These are phyloP conservation scores for Colletotrichum agaves DNA, from an alignment of 2,329 filamentous ascomycete species.

Conservation along the genomic window DNA sequence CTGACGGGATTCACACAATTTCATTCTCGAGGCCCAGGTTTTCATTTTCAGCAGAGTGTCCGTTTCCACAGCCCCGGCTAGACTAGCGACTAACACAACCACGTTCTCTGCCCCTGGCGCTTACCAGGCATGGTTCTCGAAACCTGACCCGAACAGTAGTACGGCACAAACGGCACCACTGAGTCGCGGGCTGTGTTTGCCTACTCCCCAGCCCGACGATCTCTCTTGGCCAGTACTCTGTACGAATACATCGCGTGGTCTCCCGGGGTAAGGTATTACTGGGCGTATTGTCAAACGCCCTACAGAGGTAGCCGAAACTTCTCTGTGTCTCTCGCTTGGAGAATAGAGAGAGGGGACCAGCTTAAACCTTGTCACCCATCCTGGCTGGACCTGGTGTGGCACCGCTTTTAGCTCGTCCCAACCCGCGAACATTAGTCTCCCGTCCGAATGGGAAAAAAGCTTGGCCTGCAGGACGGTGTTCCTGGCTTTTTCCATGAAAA, in stretches of 20 bases:
- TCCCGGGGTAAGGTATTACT: background rate
- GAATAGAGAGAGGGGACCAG: background rate
- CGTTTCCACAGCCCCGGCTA: no score
- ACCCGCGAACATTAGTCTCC: background rate
- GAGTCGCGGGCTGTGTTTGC: slow-evolving; percentile 4
- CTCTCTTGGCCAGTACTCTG: no score
- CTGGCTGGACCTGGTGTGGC: no score
- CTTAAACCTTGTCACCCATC: slow-evolving; percentile 6
- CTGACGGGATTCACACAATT: background rate
- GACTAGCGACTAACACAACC: no score
- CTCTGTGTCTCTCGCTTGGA: background rate
- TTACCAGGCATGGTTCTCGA: slow-evolving; percentile 12
- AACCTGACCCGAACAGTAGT: slow-evolving; percentile 28
- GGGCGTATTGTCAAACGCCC: slow-evolving; percentile 2
- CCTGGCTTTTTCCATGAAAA: background rate
- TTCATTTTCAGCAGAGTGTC: background rate
- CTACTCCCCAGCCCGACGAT: background rate
- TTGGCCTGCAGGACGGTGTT: background rate
- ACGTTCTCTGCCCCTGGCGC: background rate
- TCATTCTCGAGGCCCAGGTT: background rate
- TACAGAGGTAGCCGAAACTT: background rate
- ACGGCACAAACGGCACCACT: slow-evolving; percentile 17
- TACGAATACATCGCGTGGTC: background rate
- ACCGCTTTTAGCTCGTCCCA: slow-evolving; percentile 17
- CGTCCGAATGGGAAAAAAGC: slow-evolving; percentile 8